Evolutionary conservation across 306 rosid genomes (phyloP).

Genomic region (Vachellia collinsii): DNA sequence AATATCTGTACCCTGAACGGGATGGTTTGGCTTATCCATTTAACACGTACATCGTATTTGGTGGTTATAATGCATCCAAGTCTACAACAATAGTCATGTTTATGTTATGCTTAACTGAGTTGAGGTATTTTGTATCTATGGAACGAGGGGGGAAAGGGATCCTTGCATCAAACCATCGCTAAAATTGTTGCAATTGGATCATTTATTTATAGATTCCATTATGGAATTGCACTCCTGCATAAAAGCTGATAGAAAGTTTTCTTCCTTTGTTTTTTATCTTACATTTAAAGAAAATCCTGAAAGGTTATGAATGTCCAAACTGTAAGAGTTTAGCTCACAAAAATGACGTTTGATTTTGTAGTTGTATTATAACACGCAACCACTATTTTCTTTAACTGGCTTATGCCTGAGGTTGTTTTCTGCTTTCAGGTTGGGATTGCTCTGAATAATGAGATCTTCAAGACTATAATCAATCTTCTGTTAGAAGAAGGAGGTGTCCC

Average conservation of each 20-base stretch:
- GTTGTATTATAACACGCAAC: not conserved
- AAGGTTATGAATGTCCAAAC: not conserved
- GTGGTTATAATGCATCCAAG: constrained; percentile 19
- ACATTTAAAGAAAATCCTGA: not conserved
- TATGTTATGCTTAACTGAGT: not conserved
- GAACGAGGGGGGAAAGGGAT: not conserved
- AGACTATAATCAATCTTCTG: constrained; percentile 79
- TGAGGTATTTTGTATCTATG: no score
- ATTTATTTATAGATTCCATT: not conserved
- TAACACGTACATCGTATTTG: not conserved
- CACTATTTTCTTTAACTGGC: constrained; percentile 27
- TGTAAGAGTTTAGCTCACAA: no score
- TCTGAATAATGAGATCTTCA: constrained; percentile 68
- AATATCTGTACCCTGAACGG: not conserved
- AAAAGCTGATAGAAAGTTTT: not conserved
- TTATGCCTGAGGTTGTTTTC: constrained; percentile 24
- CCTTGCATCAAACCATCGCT: not conserved
- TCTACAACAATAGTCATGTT: constrained; percentile 3
- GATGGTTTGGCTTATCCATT: constrained; percentile 24
- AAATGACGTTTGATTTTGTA: constrained; percentile 23
- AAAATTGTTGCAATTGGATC: not conserved
- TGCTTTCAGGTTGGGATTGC: constrained; percentile 54
- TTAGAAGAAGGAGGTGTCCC: constrained; percentile 74
- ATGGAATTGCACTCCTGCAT: not conserved
- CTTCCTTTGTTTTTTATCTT: not conserved